A percentile compares a stretch with the other conserved stretches of the same genome.
These are phyloP conservation scores for Suillus subalutaceus DNA, from an alignment of 768 basidiomycete species.

Conservation along the genomic window DNA sequence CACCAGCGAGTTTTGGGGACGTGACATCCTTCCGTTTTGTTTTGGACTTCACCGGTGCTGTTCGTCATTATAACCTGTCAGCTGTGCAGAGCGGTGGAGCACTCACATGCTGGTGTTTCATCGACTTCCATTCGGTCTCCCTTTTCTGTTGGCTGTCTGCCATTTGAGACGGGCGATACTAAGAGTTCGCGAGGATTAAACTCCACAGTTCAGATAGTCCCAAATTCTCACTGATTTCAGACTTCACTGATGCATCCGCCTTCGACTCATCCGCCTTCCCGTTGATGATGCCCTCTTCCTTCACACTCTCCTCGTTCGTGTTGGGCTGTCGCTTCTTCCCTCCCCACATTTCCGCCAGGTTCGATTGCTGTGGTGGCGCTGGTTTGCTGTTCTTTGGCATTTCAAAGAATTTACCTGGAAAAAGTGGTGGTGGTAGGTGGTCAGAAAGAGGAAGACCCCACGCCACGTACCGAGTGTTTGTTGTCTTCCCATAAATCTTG, in stretches of 20 bases:
- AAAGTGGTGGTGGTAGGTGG: slow-evolving; percentile 2
- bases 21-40: slow-evolving; percentile 42
- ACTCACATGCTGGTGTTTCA: not conserved
- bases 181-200: not conserved
- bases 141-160: not conserved
- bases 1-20: slow-evolving; percentile 24
- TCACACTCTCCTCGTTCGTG: slow-evolving; percentile 28
- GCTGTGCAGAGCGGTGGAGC: no score
- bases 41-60: slow-evolving; percentile 34
- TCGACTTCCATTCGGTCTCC: not conserved
- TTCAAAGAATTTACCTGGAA: slow-evolving; percentile 69
- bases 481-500: slow-evolving; percentile 62
- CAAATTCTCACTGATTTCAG: not conserved
- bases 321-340: slow-evolving; percentile 46
- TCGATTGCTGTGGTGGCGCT: slow-evolving; percentile 77
- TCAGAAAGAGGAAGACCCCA: not conserved
- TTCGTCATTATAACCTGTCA: not conserved
- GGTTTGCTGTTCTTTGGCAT: slow-evolving; percentile 72
- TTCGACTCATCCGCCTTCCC: not conserved
- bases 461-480: slow-evolving; percentile 62
- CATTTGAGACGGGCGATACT: slow-evolving; percentile 2
- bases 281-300: slow-evolving; percentile 19
- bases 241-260: not conserved
- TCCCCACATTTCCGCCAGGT: slow-evolving; percentile 74
- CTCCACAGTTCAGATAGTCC: not conserved